Evolutionary conservation across 2,329 filamentous ascomycete species (phyloP), one percentile per base, ranked within the genome.

Genomic region (Pyricularia pennisetigena): DNA sequence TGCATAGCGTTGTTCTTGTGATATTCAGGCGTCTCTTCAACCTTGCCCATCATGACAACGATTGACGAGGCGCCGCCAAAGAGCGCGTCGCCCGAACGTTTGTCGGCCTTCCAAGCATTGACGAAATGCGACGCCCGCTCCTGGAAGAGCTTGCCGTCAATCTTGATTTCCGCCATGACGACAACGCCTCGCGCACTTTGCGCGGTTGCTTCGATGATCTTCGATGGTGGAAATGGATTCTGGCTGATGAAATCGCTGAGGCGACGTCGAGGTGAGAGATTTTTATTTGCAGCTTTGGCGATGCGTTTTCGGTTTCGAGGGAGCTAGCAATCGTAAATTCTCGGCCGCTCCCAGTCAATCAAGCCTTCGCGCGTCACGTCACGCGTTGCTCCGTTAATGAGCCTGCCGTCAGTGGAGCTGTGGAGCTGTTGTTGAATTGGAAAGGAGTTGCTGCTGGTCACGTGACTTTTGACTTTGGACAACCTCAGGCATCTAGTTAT

Each of bases 1-100:
- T 98, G 95, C 80, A 97, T 90, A 26, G 95, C 93, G 79, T 97
- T 97, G 76, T 94, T 97, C 84, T 99, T 99, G 80, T 94, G 89
- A 75, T 97, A 97, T 74, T 90, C 89, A 71, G 90, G 90, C 61
- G 87, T 86, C 75, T 97, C 94, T 75, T 95, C 93, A 71, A 93
- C 93, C 83, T 97, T 99, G 79, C 95, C 95, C 86, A 97, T 95
- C 77, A 96, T 85, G 70, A 97, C 86, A 74, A 95, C 83, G 74
- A 99, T 92, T 70, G 94, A 97, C 72, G 89, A 88, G 72, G 88
- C 94, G 76, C 94, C 94, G 73, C 87, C 89, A 79, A 98, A 99
- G 71, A 94, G 81, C 75, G 88, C 85, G 82, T 97, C 92, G 77
- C 91, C 91, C 71, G 90, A 87, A 76, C 94, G 91, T 83, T 97